Percentiles rank a stretch among this genome's conserved stretches.
These are phyloP conservation scores for Pterocarpus macrocarpus DNA, from an alignment of 306 rosid species.

Conservation along the genomic window DNA sequence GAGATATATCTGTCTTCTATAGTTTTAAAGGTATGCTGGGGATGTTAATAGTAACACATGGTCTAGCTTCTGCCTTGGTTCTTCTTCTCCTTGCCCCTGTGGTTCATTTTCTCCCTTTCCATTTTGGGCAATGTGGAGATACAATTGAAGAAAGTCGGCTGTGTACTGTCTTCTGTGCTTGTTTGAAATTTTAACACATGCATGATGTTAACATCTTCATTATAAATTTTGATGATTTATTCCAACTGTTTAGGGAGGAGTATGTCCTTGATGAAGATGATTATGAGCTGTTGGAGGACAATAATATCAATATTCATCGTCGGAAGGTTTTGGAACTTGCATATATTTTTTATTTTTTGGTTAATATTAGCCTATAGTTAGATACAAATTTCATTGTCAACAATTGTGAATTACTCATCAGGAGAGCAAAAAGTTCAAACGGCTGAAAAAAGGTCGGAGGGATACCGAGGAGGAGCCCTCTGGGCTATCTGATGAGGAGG, in stretches of 20 bases:
- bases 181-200: background rate
- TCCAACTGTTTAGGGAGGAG: slow-evolving; percentile 73
- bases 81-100: background rate
- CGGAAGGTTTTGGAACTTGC: slow-evolving; percentile 69
- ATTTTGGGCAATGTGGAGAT: slow-evolving; percentile 1
- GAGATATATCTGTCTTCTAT: background rate
- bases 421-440: slow-evolving; percentile 88
- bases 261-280: slow-evolving; percentile 96
- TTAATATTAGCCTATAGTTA: slow-evolving; percentile 11
- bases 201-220: slow-evolving; percentile 24
- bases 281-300: slow-evolving; percentile 90
- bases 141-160: slow-evolving; percentile 11
- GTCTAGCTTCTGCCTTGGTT: slow-evolving; percentile 4
- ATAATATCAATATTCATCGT: slow-evolving; percentile 86
- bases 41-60: background rate
- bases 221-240: slow-evolving; percentile 29
- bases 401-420: slow-evolving; percentile 38
- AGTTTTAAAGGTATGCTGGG: slow-evolving; percentile 2
- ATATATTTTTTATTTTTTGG: background rate
- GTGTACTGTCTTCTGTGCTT: background rate
- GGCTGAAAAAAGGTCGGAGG: slow-evolving; percentile 86
- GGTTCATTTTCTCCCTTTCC: background rate
- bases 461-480: slow-evolving; percentile 71
- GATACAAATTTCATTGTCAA: background rate
- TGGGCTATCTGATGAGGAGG: slow-evolving; percentile 90